These are phyloP conservation scores for Firmiana major DNA, from an alignment of 345 rosid genomes.

Conservation along the genomic window DNA sequence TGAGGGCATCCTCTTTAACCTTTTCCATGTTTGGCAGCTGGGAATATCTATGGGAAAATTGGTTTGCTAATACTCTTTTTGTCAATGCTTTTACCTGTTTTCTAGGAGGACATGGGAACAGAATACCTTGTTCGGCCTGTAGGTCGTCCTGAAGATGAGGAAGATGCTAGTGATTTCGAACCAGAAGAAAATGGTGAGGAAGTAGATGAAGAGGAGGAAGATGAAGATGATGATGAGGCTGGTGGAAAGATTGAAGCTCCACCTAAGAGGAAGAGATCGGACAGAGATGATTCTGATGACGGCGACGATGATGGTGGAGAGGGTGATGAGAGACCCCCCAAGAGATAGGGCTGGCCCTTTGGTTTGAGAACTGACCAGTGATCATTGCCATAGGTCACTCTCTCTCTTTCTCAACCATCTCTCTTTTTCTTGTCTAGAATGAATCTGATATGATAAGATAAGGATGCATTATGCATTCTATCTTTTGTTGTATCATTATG, in stretches of 20 bases:
- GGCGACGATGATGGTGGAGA: constrained; percentile 51
- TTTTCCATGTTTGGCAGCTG: not conserved
- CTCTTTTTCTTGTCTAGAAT: not conserved
- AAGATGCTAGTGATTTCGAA: constrained; percentile 84
- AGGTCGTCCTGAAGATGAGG: constrained; percentile 80
- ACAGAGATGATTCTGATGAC: constrained; percentile 37
- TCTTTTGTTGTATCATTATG: constrained; percentile 28
- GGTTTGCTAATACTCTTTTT: not conserved
- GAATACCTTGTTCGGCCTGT: constrained; percentile 83
- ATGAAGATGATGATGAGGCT: constrained; percentile 32
- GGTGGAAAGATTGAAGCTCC: constrained; percentile 65
- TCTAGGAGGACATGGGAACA: constrained; percentile 71
- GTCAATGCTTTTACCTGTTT: not conserved
- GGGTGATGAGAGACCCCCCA: constrained; percentile 80
- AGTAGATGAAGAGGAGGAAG: constrained; percentile 46
- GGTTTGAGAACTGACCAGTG: constrained; percentile 30
- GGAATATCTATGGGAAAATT: constrained; percentile 11
- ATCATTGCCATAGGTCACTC: constrained; percentile 38
- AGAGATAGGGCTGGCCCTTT: constrained; percentile 54
- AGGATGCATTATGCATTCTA: constrained; percentile 24
- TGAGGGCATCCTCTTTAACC: not conserved
- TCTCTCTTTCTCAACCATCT: constrained; percentile 16
- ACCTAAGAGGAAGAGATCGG: constrained; percentile 63
- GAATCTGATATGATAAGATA: constrained; percentile 29
- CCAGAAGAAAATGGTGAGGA: constrained; percentile 77